A percentile compares a stretch with the other conserved stretches of the same genome.
phyloP scores from a whole-genome alignment of 495 filamentous ascomycete genomes.

The Trichocladium uniseriatum region DNA sequence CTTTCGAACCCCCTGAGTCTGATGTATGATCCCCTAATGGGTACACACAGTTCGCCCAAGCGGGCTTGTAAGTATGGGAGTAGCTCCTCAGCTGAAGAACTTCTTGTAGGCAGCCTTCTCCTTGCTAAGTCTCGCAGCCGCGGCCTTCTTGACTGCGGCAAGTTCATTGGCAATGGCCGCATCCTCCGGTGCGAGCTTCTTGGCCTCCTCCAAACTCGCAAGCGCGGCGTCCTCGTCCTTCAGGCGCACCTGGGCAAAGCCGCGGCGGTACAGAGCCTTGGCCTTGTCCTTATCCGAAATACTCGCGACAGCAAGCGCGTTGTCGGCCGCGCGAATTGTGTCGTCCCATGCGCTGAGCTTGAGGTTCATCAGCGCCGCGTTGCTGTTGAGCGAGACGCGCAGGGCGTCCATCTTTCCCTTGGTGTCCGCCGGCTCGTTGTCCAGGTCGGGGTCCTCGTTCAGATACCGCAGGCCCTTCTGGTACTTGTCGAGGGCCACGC shows the following conservation, averaged over 20 bases:
- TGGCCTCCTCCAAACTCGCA: constrained; percentile 65
- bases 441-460: constrained; percentile 72
- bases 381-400: constrained; percentile 33
- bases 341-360: constrained; percentile 67
- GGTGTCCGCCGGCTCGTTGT: constrained; percentile 58
- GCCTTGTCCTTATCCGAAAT: constrained; percentile 69
- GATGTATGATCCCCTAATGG: no score
- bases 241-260: constrained; percentile 57
- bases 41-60: no score
- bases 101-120: constrained; percentile 85
- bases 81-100: constrained; percentile 57
- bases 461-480: constrained; percentile 94
- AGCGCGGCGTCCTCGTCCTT: constrained; percentile 84
- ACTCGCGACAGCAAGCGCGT: constrained; percentile 59
- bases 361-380: constrained; percentile 51
- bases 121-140: constrained; percentile 64
- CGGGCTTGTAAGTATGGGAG: no score
- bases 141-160: constrained; percentile 60
- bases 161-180: constrained; percentile 67
- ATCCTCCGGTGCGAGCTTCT: constrained; percentile 67
- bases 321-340: constrained; percentile 56
- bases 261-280: constrained; percentile 81
- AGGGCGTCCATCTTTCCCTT: constrained; percentile 58
- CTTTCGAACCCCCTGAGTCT: no score
- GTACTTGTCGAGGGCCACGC: constrained; percentile 81